A percentile compares a stretch with the other conserved stretches of the same genome.
Conservation (phyloP, 306 rosid species). For the Gastrolobium villosum region DNA sequence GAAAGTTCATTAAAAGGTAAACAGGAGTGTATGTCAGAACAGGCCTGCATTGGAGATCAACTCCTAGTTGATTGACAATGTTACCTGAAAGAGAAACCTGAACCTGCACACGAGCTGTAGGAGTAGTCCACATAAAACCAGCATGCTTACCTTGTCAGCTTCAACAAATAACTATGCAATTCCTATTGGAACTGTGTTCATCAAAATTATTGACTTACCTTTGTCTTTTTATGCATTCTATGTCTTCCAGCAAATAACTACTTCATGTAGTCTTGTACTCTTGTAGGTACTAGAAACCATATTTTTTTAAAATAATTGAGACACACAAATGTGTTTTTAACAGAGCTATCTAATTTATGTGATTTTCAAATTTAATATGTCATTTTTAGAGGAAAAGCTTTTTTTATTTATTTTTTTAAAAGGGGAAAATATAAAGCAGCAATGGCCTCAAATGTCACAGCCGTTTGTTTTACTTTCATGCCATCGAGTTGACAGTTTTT, state of each 20-base stretch:
- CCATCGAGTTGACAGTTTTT: not conserved
- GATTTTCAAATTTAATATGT: not conserved
- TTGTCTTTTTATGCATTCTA: not conserved
- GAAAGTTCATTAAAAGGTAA: not conserved
- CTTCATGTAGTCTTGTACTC: not conserved
- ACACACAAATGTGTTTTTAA: not conserved
- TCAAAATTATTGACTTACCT: not conserved
- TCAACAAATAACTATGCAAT: not conserved
- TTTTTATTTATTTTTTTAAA: too few species aligned
- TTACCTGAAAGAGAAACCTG: not conserved
- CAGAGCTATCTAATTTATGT: not conserved
- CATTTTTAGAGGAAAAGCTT: not conserved
- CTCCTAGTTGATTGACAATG: not conserved
- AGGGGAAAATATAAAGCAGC: not conserved
- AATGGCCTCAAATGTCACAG: not conserved
- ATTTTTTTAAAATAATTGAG: not conserved
- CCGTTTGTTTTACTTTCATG: slow-evolving; percentile 1
- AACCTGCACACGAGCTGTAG: not conserved
- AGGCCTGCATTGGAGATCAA: not conserved
- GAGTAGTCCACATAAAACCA: not conserved
- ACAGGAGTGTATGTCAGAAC: not conserved
- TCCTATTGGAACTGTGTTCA: not conserved
- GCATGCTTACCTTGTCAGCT: not conserved
- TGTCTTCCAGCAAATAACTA: not conserved
- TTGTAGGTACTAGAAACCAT: not conserved